These are phyloP conservation scores for Helichrysum umbraculigerum DNA, from an alignment of 129 eudicot species.

Conservation along the genomic window DNA sequence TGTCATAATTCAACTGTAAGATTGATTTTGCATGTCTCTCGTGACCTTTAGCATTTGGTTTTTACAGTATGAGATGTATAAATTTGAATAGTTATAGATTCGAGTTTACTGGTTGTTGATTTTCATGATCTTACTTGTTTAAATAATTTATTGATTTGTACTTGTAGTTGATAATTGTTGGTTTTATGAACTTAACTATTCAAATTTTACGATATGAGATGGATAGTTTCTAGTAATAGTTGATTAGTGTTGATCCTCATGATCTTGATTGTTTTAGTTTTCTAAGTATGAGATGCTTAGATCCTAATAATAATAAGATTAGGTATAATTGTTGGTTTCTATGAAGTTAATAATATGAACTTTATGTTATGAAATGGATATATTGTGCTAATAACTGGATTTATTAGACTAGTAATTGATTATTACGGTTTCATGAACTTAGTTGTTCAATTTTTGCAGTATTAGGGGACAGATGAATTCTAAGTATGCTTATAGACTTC, in stretches of 20 bases:
- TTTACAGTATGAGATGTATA: background rate
- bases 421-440: too few relatives aligned
- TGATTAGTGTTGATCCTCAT: background rate
- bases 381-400: too few relatives aligned
- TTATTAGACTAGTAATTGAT: too few relatives aligned
- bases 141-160: background rate
- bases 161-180: background rate
- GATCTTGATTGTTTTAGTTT: background rate
- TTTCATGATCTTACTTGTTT: background rate
- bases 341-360: too few relatives aligned
- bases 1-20: constrained; percentile 93
- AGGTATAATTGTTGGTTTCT: too few relatives aligned
- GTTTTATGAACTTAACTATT: background rate
- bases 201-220: background rate
- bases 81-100: background rate
- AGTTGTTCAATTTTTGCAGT: too few relatives aligned
- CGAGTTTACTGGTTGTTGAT: background rate
- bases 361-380: too few relatives aligned
- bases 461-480: background rate
- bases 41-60: background rate
- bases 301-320: too few relatives aligned
- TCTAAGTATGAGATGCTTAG: background rate
- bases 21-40: background rate
- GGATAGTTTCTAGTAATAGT: background rate
- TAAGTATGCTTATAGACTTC: background rate